Base-by-base conservation (phyloP, 1,284 basidiomycete genomes). In the Lignosus rhinocerotis region DNA sequence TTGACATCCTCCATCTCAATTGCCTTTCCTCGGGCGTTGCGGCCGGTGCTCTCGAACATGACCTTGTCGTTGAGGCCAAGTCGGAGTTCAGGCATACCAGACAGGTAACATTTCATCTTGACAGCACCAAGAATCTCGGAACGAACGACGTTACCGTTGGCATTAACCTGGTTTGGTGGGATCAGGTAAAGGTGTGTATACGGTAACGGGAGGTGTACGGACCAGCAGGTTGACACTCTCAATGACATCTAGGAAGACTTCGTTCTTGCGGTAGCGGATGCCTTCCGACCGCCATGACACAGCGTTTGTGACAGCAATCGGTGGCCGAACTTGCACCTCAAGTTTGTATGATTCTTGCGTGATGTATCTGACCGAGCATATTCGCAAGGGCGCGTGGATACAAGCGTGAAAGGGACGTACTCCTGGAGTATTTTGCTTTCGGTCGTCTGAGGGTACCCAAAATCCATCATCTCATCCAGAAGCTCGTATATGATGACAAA, bases 1-100 rank as follows among this genome's bases (percentile, higher is more conserved):
- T 98, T 98, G 77, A 98, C 94, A 71, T 99, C 97, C 75, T 99
- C 97, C 93, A 99, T 98, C 77, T 99, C 97, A 70, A 99, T 97
- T 3, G 96, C 90, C 75, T 99, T 99, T 6, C 97, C 97, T 19
- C 96, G 86, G 2, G 96, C 90, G 31, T 95, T 93, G 69, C 96
- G 83, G 11, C 97, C 96, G 3, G 96, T 99, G 67, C 83, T 93
- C 76, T 99, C 96, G 69, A 99, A 98, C 96, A 98, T 98, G 73
- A 98, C 96, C 77, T 99, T 99, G 79, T 99, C 97, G 76, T 99
- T 99, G 57, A 99, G 80, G 0, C 97, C 97, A 33, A 99, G 76
- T 51, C 97, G 82, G 53, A 99, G 80, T 73, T 99, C 97, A 11
- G 97, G 97, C 97, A 99, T 99, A 17, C 97, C 97, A 10, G 93